Conservation (phyloP, 257 asterid species). For the Solanum raphanifolium region DNA sequence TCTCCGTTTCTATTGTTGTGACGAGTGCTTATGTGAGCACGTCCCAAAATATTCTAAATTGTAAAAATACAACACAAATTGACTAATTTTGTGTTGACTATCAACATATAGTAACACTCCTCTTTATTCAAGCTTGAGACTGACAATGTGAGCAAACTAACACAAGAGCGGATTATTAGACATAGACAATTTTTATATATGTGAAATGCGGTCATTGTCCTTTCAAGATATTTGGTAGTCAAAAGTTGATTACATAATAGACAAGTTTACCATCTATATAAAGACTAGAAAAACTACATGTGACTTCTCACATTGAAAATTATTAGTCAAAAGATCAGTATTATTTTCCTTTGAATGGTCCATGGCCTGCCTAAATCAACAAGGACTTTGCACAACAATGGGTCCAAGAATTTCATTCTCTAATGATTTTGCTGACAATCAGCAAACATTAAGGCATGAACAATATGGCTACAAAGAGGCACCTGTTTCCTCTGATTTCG, state of each 20-base stretch:
- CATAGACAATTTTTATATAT: background rate
- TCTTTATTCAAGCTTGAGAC: background rate
- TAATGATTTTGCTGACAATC: conserved; percentile 58
- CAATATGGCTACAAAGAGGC: conserved; percentile 57
- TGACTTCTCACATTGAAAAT: background rate
- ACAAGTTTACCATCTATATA: conserved; percentile 2
- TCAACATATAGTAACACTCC: background rate
- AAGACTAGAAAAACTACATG: background rate
- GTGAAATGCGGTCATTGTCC: background rate
- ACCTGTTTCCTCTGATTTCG: conserved; percentile 76
- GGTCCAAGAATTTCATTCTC: conserved; percentile 91
- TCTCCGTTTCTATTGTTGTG: background rate
- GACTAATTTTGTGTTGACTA: background rate
- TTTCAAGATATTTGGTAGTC: background rate
- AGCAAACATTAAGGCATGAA: conserved; percentile 39
- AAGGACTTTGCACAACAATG: conserved; percentile 27
- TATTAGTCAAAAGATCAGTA: background rate
- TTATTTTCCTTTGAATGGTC: background rate
- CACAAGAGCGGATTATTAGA: background rate
- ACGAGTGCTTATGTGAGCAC: background rate
- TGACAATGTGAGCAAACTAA: background rate
- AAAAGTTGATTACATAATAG: background rate
- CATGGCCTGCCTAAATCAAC: conserved; percentile 82
- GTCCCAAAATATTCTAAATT: background rate
- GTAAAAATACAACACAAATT: background rate